Percentiles rank a stretch among this genome's conserved stretches.
Evolutionary conservation across 2,329 filamentous ascomycete species (phyloP).

Genomic region (Elsinoe australis): DNA sequence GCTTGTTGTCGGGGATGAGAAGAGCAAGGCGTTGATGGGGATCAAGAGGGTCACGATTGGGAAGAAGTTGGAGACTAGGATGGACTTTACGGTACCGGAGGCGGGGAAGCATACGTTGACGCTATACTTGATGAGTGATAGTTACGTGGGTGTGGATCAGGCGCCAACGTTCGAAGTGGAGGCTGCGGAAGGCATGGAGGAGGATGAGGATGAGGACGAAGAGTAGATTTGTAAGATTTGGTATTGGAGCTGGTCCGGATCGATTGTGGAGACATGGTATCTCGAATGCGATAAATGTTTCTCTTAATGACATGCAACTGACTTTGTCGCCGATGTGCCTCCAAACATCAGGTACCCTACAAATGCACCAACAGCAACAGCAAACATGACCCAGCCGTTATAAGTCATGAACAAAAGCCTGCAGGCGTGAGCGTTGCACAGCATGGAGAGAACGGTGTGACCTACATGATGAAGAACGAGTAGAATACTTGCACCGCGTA

Average conservation of each 20-base stretch:
- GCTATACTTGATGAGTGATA: slow-evolving; percentile 92
- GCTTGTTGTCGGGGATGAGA: slow-evolving; percentile 91
- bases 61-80: slow-evolving; percentile 63
- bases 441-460: slow-evolving; percentile 24
- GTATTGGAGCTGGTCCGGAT: not conserved
- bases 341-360: slow-evolving; percentile 81
- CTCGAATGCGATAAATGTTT: not conserved
- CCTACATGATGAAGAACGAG: slow-evolving; percentile 98
- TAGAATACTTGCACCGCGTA: slow-evolving; percentile 97
- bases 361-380: slow-evolving; percentile 81
- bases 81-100: slow-evolving; percentile 83
- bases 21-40: slow-evolving; percentile 74
- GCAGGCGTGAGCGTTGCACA: too few species aligned
- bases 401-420: slow-evolving; percentile 99
- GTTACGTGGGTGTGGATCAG: slow-evolving; percentile 94
- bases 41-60: slow-evolving; percentile 93
- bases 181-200: slow-evolving; percentile 88
- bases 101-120: slow-evolving; percentile 82
- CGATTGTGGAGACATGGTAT: not conserved
- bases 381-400: slow-evolving; percentile 94
- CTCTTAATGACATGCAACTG: slow-evolving; percentile 78
- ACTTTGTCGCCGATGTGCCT: slow-evolving; percentile 64
- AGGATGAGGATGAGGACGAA: slow-evolving; percentile 79
- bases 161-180: slow-evolving; percentile 80
- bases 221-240: slow-evolving; percentile 34